phyloP scores from a whole-genome alignment of 331 rosid species.

The Acacia pycnantha region DNA sequence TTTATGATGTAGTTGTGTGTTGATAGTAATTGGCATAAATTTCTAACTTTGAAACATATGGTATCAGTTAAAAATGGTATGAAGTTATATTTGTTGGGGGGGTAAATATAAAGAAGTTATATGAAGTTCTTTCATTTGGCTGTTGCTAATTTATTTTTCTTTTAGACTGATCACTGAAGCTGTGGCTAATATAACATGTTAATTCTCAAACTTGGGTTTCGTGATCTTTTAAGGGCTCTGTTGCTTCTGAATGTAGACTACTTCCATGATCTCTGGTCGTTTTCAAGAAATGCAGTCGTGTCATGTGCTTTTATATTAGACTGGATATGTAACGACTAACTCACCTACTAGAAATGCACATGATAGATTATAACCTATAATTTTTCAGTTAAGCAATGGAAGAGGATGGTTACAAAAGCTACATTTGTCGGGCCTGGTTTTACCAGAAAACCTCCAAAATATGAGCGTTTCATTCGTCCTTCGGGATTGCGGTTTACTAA shows the following conservation, averaged over 20 bases:
- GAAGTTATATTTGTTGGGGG: background rate
- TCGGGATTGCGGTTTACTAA: conserved; percentile 83
- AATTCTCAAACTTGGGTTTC: background rate
- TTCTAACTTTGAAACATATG: background rate
- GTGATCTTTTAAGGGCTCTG: background rate
- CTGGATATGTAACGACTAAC: background rate
- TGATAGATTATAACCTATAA: background rate
- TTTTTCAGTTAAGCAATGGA: conserved; percentile 89
- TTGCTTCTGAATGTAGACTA: background rate
- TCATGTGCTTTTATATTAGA: background rate
- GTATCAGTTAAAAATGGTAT: background rate
- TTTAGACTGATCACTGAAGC: background rate
- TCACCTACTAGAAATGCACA: background rate
- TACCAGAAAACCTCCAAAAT: conserved; percentile 95
- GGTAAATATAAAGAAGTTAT: background rate
- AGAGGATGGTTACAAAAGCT: conserved; percentile 95
- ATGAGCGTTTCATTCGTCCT: conserved; percentile 90
- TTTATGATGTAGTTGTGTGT: no score
- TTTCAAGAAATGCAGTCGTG: background rate
- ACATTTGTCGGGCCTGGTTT: conserved; percentile 92
- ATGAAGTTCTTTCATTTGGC: background rate
- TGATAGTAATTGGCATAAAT: background rate
- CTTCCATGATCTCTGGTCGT: background rate
- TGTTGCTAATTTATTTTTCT: background rate
- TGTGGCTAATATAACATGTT: background rate